phyloP scores from a whole-genome alignment of 2,329 filamentous ascomycete species.

The Epichloe gansuensis region DNA sequence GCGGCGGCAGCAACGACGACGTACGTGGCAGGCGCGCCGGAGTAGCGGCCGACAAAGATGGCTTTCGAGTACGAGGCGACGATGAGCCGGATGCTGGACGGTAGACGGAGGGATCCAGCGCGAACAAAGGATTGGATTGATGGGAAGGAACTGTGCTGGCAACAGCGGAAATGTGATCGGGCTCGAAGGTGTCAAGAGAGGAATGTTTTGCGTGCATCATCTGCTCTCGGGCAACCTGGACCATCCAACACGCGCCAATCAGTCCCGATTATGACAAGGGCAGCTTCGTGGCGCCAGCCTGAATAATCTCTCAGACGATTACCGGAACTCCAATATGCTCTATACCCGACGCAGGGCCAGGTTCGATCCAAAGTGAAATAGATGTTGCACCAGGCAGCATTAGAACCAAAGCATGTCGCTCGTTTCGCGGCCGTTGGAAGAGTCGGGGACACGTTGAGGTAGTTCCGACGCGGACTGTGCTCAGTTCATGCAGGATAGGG shows the following conservation, averaged over 20 bases:
- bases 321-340: background rate
- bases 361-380: background rate
- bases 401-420: conserved; percentile 1
- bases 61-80: conserved; percentile 13
- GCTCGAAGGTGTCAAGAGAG: background rate
- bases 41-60: conserved; percentile 17
- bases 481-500: background rate
- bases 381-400: background rate
- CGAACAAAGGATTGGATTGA: background rate
- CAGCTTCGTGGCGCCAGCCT: background rate
- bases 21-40: conserved; percentile 26
- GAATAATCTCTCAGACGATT: conserved; percentile 2
- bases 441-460: background rate
- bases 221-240: background rate
- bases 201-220: conserved; percentile 2
- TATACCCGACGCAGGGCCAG: background rate
- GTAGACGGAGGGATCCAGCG: conserved; percentile 3
- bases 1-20: conserved; percentile 32
- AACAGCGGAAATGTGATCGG: background rate
- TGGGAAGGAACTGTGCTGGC: background rate
- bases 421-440: background rate
- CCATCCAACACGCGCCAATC: background rate
- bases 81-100: conserved; percentile 1
- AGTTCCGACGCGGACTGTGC: background rate
- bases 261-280: background rate